Evolutionary conservation across 257 asterid species (phyloP).

Genomic region (Schizonepeta tenuifolia): DNA sequence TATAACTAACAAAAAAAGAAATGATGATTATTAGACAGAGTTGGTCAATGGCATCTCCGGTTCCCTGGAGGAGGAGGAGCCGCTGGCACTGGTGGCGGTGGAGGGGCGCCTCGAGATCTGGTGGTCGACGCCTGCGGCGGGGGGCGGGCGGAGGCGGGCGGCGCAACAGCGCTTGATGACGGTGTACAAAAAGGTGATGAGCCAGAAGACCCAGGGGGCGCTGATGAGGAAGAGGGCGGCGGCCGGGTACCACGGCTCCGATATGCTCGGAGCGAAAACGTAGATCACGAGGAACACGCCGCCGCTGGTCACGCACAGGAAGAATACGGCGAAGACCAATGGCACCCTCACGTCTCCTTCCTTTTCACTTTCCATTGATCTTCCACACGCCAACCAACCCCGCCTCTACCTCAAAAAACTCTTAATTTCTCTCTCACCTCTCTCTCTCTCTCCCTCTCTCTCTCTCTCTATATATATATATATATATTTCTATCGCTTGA

Average conservation of each 20-base stretch:
- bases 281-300: slow-evolving; percentile 62
- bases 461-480: not conserved
- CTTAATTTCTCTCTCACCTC: not conserved
- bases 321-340: slow-evolving; percentile 52
- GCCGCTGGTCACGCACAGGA: slow-evolving; percentile 60
- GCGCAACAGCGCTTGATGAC: slow-evolving; percentile 48
- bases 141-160: not conserved
- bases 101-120: slow-evolving; percentile 44
- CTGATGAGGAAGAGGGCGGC: slow-evolving; percentile 66
- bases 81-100: slow-evolving; percentile 31
- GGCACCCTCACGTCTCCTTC: slow-evolving; percentile 67
- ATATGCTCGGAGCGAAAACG: slow-evolving; percentile 49
- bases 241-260: slow-evolving; percentile 66
- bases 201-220: slow-evolving; percentile 80
- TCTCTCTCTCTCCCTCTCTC: slow-evolving; percentile 8
- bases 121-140: slow-evolving; percentile 20
- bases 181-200: slow-evolving; percentile 57
- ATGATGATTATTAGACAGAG: slow-evolving; percentile 32
- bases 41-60: slow-evolving; percentile 54
- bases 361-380: slow-evolving; percentile 56
- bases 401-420: not conserved
- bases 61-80: slow-evolving; percentile 43
- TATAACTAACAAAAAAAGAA: not conserved
- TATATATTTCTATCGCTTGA: too few relatives aligned
- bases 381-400: not conserved